Evolutionary conservation across 768 basidiomycete genomes (phyloP).

Genomic region (Tubosaeta sp.): DNA sequence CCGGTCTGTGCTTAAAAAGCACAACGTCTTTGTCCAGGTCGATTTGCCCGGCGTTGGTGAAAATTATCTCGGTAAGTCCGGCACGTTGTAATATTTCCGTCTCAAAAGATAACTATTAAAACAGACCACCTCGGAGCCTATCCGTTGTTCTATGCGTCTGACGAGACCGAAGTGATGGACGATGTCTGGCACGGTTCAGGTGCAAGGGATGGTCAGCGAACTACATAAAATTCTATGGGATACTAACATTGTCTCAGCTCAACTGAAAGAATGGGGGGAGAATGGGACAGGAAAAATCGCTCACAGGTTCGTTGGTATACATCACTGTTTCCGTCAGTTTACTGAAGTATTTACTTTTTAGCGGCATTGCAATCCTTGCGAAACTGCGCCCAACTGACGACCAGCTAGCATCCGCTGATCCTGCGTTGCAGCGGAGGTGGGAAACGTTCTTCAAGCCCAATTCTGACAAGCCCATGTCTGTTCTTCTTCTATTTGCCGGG

Average conservation of each 20-base stretch:
- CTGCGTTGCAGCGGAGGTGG: constrained; percentile 49
- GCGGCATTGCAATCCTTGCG: constrained; percentile 49
- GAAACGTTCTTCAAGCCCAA: constrained; percentile 42
- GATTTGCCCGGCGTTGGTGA: constrained; percentile 79
- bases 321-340: neutral
- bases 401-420: constrained; percentile 46
- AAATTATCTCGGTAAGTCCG: constrained; percentile 48
- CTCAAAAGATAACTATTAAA: too few species aligned
- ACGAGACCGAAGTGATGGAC: constrained; percentile 48
- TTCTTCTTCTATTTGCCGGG: constrained; percentile 39
- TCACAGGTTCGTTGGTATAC: constrained; percentile 41
- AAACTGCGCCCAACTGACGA: constrained; percentile 49
- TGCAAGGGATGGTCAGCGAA: constrained; percentile 35
- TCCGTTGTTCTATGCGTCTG: constrained; percentile 27
- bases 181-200: constrained; percentile 36
- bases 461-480: constrained; percentile 55
- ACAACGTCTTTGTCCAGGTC: constrained; percentile 45
- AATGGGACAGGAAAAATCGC: constrained; percentile 47
- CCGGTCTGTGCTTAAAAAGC: constrained; percentile 39
- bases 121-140: constrained; percentile 29
- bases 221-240: neutral
- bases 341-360: constrained; percentile 17
- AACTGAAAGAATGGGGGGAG: constrained; percentile 28
- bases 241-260: constrained; percentile 16
- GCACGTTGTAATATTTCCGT: accelerated